Base-by-base conservation (phyloP, 108 stramenopile genomes). In the Cyclotella baltica region DNA sequence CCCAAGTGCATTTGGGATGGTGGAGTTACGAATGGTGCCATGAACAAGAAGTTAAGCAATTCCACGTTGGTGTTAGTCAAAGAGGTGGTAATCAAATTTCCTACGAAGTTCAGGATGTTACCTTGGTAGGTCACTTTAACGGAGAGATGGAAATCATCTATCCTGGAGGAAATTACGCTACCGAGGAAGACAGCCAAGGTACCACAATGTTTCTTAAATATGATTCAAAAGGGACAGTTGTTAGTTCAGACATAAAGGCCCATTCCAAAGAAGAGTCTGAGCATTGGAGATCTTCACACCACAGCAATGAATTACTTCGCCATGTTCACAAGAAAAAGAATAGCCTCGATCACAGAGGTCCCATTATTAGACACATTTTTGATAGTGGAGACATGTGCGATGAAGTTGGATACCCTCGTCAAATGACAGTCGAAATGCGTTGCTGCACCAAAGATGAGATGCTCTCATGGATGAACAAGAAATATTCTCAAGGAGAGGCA, bases 21-120 rank as follows among this genome's bases (percentile, higher is more conserved):
- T 96, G 96, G 96, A 88, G 88, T n/a, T 96, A 94, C 57, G 96
- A 96, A 83, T 93, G 92, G 91, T 96, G 96, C 66, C 87, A 89
- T 62, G 52, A 88, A 30, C 72, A 86, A 33, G 71, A 73, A 46
- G 66, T 93, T 31, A 73, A 76, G 10, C 96, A 96, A 76, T 96
- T 96, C 76, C 96, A 96, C 69, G 69, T 95, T 5, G 69, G 85
- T 19, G 65, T 83, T 8, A 35, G 38, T 20, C 40, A 58, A n/a
- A 67, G 53, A 25, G 38, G 50, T n/a, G 40, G 25, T 6, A 68
- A 53, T 36, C 18, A 61, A 13, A 64, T 15, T 1, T 23, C 18
- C 23, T 72, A 86, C 20, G 65, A 83, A 56, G 63, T 91, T 3
- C 58, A 76, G 33, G 87, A 88, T 67, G 58, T 92, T 3, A 90